Percentiles rank a stretch among this genome's conserved stretches.
Evolutionary conservation across 768 basidiomycete genomes (phyloP).

Genomic region (Xanthoconium purpureum): DNA sequence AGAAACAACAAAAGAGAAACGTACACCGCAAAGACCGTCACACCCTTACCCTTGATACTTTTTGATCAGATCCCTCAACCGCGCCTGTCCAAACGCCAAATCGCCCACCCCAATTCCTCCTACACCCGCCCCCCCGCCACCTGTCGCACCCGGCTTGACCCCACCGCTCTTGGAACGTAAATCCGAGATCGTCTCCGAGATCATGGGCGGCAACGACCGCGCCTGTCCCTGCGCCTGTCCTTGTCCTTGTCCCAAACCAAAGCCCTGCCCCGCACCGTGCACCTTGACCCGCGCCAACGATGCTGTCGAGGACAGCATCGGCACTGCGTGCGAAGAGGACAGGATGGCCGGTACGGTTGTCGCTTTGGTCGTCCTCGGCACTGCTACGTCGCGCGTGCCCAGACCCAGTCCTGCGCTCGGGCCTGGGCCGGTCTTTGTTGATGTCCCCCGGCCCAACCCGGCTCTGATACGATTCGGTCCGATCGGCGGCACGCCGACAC

Average conservation of each 20-base stretch:
- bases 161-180: slow-evolving; percentile 9
- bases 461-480: neutral
- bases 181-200: slow-evolving; percentile 31
- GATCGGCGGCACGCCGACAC: neutral
- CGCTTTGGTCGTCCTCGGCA: slow-evolving; percentile 50
- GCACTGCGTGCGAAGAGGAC: slow-evolving; percentile 70
- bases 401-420: too few species aligned
- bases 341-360: slow-evolving; percentile 64
- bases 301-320: slow-evolving; percentile 72
- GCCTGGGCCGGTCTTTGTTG: neutral
- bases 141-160: slow-evolving; percentile 1
- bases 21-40: neutral
- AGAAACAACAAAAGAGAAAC: neutral
- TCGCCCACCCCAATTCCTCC: slow-evolving; percentile 32
- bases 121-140: too few species aligned
- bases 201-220: slow-evolving; percentile 31
- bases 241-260: slow-evolving; percentile 14
- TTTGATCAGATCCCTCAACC: slow-evolving; percentile 75
- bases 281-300: slow-evolving; percentile 57
- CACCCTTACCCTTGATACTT: slow-evolving; percentile 58
- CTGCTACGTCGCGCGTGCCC: slow-evolving; percentile 10
- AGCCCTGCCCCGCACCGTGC: slow-evolving; percentile 17
- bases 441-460: neutral
- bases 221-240: slow-evolving; percentile 17
- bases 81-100: slow-evolving; percentile 72